A percentile compares a stretch with the other conserved stretches of the same genome.
Conservation (phyloP, 805 yeast species). For the Blastobotrys mokoenaii region DNA sequence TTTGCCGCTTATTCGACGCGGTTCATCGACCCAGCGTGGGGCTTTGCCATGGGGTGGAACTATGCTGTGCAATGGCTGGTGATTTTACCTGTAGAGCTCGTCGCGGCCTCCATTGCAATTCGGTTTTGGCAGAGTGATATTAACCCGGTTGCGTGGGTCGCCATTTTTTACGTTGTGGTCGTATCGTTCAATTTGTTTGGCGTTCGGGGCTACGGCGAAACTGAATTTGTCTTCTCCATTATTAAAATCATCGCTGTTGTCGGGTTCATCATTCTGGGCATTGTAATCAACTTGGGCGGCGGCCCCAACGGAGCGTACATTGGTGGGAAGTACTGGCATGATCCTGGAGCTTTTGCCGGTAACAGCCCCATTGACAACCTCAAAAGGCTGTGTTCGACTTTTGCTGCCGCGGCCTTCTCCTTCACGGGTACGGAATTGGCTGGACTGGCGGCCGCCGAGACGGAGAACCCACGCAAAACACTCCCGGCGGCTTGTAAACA, state of each 20-base stretch:
- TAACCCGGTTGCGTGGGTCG: constrained; percentile 51
- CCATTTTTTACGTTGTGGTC: constrained; percentile 43
- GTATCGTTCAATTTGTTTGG: constrained; percentile 44
- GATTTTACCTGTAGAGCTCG: constrained; percentile 54
- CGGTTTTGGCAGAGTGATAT: constrained; percentile 42
- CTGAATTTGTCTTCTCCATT: constrained; percentile 51
- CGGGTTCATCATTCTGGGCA: constrained; percentile 54
- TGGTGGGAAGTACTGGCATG: constrained; percentile 52
- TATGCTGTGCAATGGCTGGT: constrained; percentile 55
- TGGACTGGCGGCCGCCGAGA: constrained; percentile 72
- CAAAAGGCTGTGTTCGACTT: constrained; percentile 65
- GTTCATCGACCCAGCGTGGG: constrained; percentile 53
- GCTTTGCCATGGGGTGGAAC: constrained; percentile 64
- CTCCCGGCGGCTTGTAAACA: constrained; percentile 72
- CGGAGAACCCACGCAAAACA: constrained; percentile 55
- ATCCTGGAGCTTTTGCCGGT: constrained; percentile 53
- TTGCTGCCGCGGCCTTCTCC: constrained; percentile 70
- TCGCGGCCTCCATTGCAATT: constrained; percentile 49
- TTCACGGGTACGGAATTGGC: constrained; percentile 69
- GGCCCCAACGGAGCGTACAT: constrained; percentile 49
- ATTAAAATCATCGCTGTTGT: constrained; percentile 50
- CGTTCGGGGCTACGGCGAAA: constrained; percentile 56
- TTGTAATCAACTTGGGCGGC: constrained; percentile 43
- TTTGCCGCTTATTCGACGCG: constrained; percentile 49
- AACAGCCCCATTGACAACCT: too few species aligned